Evolutionary conservation across 2,329 filamentous ascomycete genomes (phyloP), one percentile per base, ranked within the genome.

Genomic region (Penicillium sp.): DNA sequence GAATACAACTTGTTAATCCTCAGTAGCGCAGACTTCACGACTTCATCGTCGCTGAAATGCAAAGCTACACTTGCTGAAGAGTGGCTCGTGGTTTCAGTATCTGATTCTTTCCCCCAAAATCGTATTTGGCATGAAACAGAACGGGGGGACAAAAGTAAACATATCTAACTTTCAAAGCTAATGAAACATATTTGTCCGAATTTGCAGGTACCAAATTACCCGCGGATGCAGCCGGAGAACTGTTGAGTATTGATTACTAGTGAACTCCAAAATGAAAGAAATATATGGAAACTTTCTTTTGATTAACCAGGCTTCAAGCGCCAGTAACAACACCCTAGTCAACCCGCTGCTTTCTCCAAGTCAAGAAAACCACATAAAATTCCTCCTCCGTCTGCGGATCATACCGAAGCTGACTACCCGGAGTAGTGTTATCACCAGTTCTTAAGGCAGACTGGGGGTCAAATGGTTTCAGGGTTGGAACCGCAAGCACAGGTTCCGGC

Each of bases 291-390:
- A n/a, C 1, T n/a, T 26, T 3, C n/a, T 8, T 16, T 35, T 6
- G 1, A 13, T n/a, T 3, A 1, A 31, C 29, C 3, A 31, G 4
- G n/a, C 3, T 37, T n/a, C 6, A 37, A 37, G 14, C 7, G 9
- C n/a, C 6, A 19, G 9, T 19, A 9, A 39, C n/a, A 19, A 13
- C 16, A 8, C 14, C 33, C 35, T 39, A 39, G n/a, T 39, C 35
- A 19, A 39, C 35, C 10, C 4, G 16, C 16, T 52, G 48, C 19
- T 52, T 56, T 21, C 24, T 56, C 54, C 54, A 56, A 22, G 54
- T 56, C 48, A 56, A 46, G 33, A 52, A 56, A 29, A 56, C 54
- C 11, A 56, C 54, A 21, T 56, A 56, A n/a, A 48, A 56, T 16
- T 52, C 48, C 33, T 52, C 54, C n/a, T 21, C 37, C 11, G 11